A percentile compares a stretch with the other conserved stretches of the same genome.
Conservation (phyloP, 2,329 filamentous ascomycete species). For the Ascocoryne sarcoides region DNA sequence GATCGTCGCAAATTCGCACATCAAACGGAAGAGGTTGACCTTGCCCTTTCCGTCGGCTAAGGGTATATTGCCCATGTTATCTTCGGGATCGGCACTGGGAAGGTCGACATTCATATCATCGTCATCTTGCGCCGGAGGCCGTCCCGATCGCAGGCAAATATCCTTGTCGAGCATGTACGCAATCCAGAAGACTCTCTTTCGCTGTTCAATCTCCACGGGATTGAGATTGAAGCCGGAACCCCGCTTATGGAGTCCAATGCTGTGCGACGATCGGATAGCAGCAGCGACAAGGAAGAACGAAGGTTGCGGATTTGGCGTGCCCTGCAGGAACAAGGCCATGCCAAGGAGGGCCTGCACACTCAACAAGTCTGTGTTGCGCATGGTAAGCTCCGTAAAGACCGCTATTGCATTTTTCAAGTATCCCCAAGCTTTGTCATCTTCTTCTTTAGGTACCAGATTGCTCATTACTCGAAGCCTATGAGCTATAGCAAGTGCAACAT, state of each 20-base stretch:
- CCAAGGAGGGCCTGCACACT: slow-evolving; percentile 91
- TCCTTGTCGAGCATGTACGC: slow-evolving; percentile 68
- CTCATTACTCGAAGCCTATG: slow-evolving; percentile 92
- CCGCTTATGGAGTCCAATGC: slow-evolving; percentile 89
- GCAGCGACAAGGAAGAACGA: slow-evolving; percentile 85
- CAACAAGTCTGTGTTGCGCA: slow-evolving; percentile 90
- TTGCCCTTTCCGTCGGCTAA: slow-evolving; percentile 82
- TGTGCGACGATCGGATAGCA: slow-evolving; percentile 84
- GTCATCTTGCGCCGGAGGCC: slow-evolving; percentile 64
- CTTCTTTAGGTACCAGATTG: slow-evolving; percentile 80
- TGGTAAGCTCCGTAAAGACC: slow-evolving; percentile 83
- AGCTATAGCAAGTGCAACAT: slow-evolving; percentile 86
- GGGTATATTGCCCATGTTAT: slow-evolving; percentile 92
- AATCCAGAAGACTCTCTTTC: slow-evolving; percentile 71
- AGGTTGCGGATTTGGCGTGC: slow-evolving; percentile 92
- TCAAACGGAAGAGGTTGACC: slow-evolving; percentile 87
- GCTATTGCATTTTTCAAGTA: slow-evolving; percentile 96
- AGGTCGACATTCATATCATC: slow-evolving; percentile 94
- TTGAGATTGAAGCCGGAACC: slow-evolving; percentile 91
- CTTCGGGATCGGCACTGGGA: slow-evolving; percentile 79
- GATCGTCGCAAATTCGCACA: slow-evolving; percentile 86
- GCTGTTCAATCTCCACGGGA: slow-evolving; percentile 87
- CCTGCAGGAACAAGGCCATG: slow-evolving; percentile 91
- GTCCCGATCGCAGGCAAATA: slow-evolving; percentile 62
- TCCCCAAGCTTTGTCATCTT: slow-evolving; percentile 90